Evolutionary conservation across 495 filamentous ascomycete genomes (phyloP).

Genomic region (Glarea lozoyensis): DNA sequence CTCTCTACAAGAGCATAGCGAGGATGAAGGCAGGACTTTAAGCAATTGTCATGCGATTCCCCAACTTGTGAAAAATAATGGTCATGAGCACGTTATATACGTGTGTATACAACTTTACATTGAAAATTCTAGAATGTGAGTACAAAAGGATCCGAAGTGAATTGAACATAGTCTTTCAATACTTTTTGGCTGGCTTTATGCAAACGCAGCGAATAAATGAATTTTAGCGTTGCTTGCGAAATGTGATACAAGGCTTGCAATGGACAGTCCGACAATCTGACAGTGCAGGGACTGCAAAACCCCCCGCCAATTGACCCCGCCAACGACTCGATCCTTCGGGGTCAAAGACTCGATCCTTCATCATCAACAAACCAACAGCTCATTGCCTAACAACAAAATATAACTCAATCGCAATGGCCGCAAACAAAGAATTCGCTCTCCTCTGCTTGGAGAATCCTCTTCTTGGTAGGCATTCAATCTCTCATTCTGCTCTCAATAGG

Average conservation of each 20-base stretch:
- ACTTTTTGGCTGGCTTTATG: too few relatives aligned
- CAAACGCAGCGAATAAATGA: too few relatives aligned
- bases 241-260: too few relatives aligned
- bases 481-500: slow-evolving; percentile 1
- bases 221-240: too few relatives aligned
- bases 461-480: slow-evolving; percentile 53
- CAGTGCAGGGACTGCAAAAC: neutral
- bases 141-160: too few relatives aligned
- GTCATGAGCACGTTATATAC: too few relatives aligned
- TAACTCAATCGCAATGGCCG: slow-evolving; percentile 48
- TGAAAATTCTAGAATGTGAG: neutral
- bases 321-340: slow-evolving; percentile 2
- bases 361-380: slow-evolving; percentile 3
- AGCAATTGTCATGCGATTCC: neutral
- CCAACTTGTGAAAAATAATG: too few relatives aligned
- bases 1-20: slow-evolving; percentile 28
- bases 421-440: slow-evolving; percentile 68
- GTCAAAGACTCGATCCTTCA: neutral
- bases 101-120: too few relatives aligned
- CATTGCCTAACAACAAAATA: slow-evolving; percentile 4
- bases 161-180: too few relatives aligned
- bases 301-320: slow-evolving; percentile 5
- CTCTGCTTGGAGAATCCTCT: slow-evolving; percentile 94
- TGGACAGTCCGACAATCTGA: neutral
- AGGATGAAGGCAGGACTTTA: slow-evolving; percentile 16